Percentiles rank a stretch among this genome's conserved stretches.
phyloP scores from a whole-genome alignment of 2,329 filamentous ascomycete species.

The Incumbomyces lentus region DNA sequence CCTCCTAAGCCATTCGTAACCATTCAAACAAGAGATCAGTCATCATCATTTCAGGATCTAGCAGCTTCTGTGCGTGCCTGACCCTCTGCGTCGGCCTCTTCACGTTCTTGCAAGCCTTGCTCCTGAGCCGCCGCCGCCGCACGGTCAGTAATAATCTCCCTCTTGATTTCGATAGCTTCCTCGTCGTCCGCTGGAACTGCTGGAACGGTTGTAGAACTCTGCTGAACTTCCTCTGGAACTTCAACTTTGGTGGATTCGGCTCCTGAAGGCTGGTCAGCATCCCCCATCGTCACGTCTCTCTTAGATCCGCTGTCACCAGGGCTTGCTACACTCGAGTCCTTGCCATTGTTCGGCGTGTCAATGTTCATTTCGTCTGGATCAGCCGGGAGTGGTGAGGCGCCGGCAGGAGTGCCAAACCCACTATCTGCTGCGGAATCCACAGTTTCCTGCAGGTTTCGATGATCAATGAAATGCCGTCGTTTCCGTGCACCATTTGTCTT shows the following conservation, averaged over 20 bases:
- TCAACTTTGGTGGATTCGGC: constrained; percentile 22
- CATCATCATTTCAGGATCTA: background rate
- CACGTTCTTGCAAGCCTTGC: constrained; percentile 23
- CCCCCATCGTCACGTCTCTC: constrained; percentile 29
- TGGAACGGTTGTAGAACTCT: constrained; percentile 11
- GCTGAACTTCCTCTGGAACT: constrained; percentile 12
- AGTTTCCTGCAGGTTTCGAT: constrained; percentile 42
- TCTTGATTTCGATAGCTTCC: constrained; percentile 14
- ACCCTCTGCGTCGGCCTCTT: constrained; percentile 24
- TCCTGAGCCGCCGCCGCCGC: constrained; percentile 23
- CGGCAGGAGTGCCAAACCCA: constrained; percentile 37
- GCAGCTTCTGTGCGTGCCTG: constrained; percentile 21
- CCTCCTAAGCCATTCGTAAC: no score
- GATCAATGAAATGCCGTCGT: constrained; percentile 51
- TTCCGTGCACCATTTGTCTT: constrained; percentile 39
- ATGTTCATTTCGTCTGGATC: constrained; percentile 36
- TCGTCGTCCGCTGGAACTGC: background rate
- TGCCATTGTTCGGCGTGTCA: constrained; percentile 20
- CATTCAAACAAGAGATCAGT: no score
- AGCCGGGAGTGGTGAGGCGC: constrained; percentile 33
- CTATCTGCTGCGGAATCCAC: constrained; percentile 44
- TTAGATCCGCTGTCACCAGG: constrained; percentile 3
- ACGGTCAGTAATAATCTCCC: constrained; percentile 20
- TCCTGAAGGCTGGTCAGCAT: constrained; percentile 26
- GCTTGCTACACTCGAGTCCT: constrained; percentile 8